phyloP scores from a whole-genome alignment of 2,329 filamentous ascomycete genomes.

The Sarocladium kiliense region DNA sequence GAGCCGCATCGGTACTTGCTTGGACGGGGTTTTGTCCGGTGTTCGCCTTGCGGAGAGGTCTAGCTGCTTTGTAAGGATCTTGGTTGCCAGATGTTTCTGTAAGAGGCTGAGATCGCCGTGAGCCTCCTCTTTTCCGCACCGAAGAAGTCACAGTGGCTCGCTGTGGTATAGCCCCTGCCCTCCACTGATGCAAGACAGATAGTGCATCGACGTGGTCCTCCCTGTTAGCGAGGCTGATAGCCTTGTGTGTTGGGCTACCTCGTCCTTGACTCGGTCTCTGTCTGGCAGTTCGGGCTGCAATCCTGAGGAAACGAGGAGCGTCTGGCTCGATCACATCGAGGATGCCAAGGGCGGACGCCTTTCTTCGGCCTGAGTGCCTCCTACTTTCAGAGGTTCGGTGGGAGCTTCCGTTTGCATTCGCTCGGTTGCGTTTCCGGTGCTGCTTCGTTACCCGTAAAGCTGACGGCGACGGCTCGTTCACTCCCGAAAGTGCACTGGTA shows the following conservation, averaged over 20 bases:
- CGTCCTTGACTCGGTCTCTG: constrained; percentile 44
- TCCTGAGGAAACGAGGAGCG: constrained; percentile 53
- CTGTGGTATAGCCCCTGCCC: constrained; percentile 43
- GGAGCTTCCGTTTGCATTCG: constrained; percentile 1
- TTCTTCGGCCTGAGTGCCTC: neutral
- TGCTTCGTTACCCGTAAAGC: constrained; percentile 7
- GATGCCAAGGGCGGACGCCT: constrained; percentile 50
- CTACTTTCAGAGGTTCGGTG: neutral
- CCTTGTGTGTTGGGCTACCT: constrained; percentile 48
- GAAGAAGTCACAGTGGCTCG: constrained; percentile 26
- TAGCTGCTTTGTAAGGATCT: neutral
- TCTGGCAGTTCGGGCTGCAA: constrained; percentile 55
- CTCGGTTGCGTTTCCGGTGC: constrained; percentile 7
- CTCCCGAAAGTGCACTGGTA: constrained; percentile 20
- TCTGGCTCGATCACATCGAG: constrained; percentile 50
- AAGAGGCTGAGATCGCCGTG: constrained; percentile 13
- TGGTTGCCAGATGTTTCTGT: constrained; percentile 19
- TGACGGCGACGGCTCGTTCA: neutral
- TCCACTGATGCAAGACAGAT: constrained; percentile 51
- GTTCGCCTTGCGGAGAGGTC: neutral
- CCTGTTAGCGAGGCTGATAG: constrained; percentile 56
- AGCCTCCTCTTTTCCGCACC: constrained; percentile 13
- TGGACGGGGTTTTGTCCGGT: neutral
- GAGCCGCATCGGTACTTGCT: neutral
- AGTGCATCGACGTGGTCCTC: constrained; percentile 54